phyloP scores from a whole-genome alignment of 257 asterid species.

The Datura wrightii region DNA sequence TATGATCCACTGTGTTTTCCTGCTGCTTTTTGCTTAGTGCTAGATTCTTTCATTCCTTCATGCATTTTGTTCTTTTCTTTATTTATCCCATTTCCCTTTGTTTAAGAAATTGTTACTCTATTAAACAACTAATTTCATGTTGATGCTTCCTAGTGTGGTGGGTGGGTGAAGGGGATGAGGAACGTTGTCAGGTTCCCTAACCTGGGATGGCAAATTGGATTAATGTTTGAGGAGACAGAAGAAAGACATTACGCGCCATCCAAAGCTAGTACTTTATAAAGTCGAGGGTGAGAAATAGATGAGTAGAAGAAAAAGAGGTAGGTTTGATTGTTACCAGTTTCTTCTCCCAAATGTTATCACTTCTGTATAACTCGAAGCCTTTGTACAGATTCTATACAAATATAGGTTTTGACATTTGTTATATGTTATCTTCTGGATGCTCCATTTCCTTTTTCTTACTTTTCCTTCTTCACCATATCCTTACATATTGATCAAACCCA shows the following conservation, averaged over 20 bases:
- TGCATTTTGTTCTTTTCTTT: slow-evolving; percentile 9
- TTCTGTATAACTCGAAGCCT: not conserved
- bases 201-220: not conserved
- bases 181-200: not conserved
- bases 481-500: not conserved
- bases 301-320: not conserved
- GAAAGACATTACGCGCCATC: not conserved
- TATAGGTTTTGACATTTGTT: not conserved
- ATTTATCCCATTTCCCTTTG: not conserved
- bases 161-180: not conserved
- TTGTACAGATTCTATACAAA: not conserved
- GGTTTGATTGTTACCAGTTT: not conserved
- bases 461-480: not conserved
- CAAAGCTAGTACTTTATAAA: slow-evolving; percentile 15
- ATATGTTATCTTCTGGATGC: not conserved
- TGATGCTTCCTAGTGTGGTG: not conserved
- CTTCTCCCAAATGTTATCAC: not conserved
- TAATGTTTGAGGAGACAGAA: not conserved
- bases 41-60: not conserved
- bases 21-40: not conserved
- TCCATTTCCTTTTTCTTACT: not conserved
- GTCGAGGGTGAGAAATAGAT: not conserved
- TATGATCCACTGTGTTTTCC: not conserved
- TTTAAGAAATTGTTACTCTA: not conserved
- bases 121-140: not conserved